Conservation (phyloP, 1,284 basidiomycete genomes). For the Rhodofomes roseus region DNA sequence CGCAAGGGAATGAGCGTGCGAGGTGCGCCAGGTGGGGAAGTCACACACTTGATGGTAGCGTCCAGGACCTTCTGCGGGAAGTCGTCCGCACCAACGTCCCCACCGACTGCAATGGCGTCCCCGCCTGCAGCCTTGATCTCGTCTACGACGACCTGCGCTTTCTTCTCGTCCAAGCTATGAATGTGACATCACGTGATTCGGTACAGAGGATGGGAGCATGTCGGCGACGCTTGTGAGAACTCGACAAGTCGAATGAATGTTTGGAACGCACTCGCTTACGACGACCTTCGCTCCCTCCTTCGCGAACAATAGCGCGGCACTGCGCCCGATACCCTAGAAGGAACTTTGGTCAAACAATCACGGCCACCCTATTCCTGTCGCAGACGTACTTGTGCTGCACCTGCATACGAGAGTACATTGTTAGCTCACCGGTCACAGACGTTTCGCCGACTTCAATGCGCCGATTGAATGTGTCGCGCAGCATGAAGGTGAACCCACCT, state of each 20-base stretch:
- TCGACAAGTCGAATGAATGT: neutral
- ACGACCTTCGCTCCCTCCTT: constrained; percentile 87
- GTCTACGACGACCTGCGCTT: constrained; percentile 60
- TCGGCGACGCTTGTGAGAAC: neutral
- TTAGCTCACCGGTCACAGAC: neutral
- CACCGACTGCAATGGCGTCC: constrained; percentile 66
- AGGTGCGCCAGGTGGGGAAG: neutral
- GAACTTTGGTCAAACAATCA: constrained; percentile 1
- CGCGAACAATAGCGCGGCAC: constrained; percentile 74
- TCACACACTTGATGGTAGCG: constrained; percentile 67
- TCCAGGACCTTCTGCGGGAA: constrained; percentile 79
- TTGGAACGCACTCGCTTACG: constrained; percentile 64
- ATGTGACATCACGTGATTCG: constrained; percentile 4
- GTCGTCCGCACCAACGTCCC: constrained; percentile 78
- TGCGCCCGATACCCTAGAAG: constrained; percentile 68
- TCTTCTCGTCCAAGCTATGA: constrained; percentile 62
- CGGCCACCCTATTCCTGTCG: neutral
- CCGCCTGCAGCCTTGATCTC: constrained; percentile 77
- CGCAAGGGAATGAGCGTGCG: neutral
- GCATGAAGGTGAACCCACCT: constrained; percentile 39
- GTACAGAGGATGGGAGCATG: neutral
- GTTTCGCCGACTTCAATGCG: neutral
- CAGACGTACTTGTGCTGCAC: constrained; percentile 65
- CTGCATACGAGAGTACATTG: constrained; percentile 27
- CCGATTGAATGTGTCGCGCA: neutral